These are phyloP conservation scores for Aspergillus jensenii DNA, from an alignment of 2,329 filamentous ascomycete genomes.

Conservation along the genomic window DNA sequence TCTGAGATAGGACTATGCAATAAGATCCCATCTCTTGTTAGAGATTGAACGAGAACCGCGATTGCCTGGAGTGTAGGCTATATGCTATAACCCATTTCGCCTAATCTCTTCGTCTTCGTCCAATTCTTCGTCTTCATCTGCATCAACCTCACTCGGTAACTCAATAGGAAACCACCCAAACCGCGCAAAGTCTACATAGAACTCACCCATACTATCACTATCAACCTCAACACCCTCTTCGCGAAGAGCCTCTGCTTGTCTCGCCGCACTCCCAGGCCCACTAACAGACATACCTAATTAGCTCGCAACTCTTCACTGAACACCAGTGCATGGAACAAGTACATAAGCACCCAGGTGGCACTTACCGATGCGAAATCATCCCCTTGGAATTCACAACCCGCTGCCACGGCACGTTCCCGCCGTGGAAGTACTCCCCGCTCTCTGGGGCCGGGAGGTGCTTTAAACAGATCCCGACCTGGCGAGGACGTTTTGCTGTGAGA, in stretches of 20 bases:
- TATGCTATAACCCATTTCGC: not conserved
- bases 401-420: constrained; percentile 87
- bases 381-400: constrained; percentile 87
- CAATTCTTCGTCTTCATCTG: constrained; percentile 5
- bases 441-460: constrained; percentile 71
- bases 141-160: constrained; percentile 47
- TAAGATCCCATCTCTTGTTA: constrained; percentile 5
- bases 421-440: constrained; percentile 61
- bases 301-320: too few relatives aligned
- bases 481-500: constrained; percentile 63
- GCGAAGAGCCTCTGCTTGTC: constrained; percentile 43
- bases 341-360: not conserved
- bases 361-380: constrained; percentile 77
- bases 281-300: constrained; percentile 19
- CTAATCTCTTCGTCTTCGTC: constrained; percentile 7
- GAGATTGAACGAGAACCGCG: constrained; percentile 2
- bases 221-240: constrained; percentile 45
- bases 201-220: constrained; percentile 45
- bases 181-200: constrained; percentile 40
- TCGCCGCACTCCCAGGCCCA: constrained; percentile 42
- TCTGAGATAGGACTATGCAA: constrained; percentile 11
- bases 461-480: constrained; percentile 86
- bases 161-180: constrained; percentile 53
- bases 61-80: not conserved
- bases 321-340: not conserved